Evolutionary conservation across 2,329 filamentous ascomycete species (phyloP), one percentile per base, ranked within the genome.

Genomic region (Knufia petricola): DNA sequence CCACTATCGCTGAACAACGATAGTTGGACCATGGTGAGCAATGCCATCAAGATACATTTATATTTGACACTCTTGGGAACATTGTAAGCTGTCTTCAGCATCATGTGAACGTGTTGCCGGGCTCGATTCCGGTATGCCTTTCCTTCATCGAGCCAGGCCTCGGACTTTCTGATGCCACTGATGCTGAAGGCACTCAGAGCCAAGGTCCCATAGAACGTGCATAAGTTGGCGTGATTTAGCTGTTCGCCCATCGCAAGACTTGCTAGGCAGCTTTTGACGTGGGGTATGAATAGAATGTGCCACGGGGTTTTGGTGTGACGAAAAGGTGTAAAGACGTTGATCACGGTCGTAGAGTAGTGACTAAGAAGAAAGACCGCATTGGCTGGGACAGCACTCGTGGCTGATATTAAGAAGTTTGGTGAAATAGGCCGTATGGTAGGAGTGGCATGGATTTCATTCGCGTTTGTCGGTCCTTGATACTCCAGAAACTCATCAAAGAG

Each of bases 101-200:
- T 63, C 2, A 64, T 30, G 19, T 64, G 60, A 9, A 61, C 55
- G 41, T 67, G 59, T 0, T 64, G 61, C 0, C 61, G 59, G 1
- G 64, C 63, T 44, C 61, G 50, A n/a, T n/a, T n/a, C n/a, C n/a
- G n/a, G n/a, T n/a, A n/a, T n/a, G n/a, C n/a, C n/a, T n/a, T n/a
- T n/a, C n/a, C n/a, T n/a, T n/a, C n/a, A n/a, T n/a, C n/a, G n/a
- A n/a, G n/a, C n/a, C n/a, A n/a, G n/a, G n/a, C n/a, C n/a, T n/a
- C n/a, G n/a, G n/a, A n/a, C n/a, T 15, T 62, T 61, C 21, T 51
- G 51, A 17, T 61, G 59, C 6, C 64, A 58, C 0, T 71, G 55
- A 32, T 67, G 67, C n/a, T 69, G 66, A 0, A n/a, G n/a, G 70
- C 70, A 36, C 68, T 70, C 4, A 69, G 66, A 1, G 69, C 64